Evolutionary conservation across 164 flowering plant genomes (phyloP).

Genomic region (Chimonanthus salicifolius): DNA sequence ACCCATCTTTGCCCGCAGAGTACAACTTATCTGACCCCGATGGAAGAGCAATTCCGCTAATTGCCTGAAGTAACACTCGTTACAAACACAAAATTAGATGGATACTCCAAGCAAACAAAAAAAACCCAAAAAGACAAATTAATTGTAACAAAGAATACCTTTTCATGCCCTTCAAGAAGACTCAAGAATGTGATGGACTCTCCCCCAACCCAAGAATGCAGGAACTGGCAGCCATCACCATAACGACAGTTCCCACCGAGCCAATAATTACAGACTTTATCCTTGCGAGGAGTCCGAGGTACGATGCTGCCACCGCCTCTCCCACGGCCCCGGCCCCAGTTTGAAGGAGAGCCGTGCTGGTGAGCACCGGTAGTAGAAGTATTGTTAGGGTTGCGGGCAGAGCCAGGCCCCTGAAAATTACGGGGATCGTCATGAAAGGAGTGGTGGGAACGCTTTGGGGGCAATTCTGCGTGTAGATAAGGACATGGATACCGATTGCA

Average conservation of each 20-base stretch:
- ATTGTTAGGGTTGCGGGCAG: slow-evolving; percentile 18
- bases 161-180: slow-evolving; percentile 76
- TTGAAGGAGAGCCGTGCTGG: slow-evolving; percentile 9
- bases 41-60: slow-evolving; percentile 71
- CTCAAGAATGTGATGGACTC: slow-evolving; percentile 59
- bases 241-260: slow-evolving; percentile 55
- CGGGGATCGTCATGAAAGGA: slow-evolving; percentile 20
- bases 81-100: background rate
- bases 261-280: slow-evolving; percentile 68
- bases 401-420: slow-evolving; percentile 21
- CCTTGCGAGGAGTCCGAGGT: slow-evolving; percentile 26
- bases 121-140: slow-evolving; percentile 4
- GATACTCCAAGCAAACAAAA: background rate
- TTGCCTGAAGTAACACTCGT: slow-evolving; percentile 42
- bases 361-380: slow-evolving; percentile 5
- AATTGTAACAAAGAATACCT: slow-evolving; percentile 32
- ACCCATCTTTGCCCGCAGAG: slow-evolving; percentile 65
- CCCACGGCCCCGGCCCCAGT: slow-evolving; percentile 44
- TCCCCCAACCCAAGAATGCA: slow-evolving; percentile 73
- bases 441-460: slow-evolving; percentile 32
- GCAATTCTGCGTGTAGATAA: slow-evolving; percentile 51
- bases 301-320: slow-evolving; percentile 19
- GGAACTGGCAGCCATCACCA: slow-evolving; percentile 64
- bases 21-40: slow-evolving; percentile 78
- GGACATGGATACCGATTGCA: slow-evolving; percentile 53